Conservation (phyloP, 441 rosid species). For the Metrosideros polymorpha region DNA sequence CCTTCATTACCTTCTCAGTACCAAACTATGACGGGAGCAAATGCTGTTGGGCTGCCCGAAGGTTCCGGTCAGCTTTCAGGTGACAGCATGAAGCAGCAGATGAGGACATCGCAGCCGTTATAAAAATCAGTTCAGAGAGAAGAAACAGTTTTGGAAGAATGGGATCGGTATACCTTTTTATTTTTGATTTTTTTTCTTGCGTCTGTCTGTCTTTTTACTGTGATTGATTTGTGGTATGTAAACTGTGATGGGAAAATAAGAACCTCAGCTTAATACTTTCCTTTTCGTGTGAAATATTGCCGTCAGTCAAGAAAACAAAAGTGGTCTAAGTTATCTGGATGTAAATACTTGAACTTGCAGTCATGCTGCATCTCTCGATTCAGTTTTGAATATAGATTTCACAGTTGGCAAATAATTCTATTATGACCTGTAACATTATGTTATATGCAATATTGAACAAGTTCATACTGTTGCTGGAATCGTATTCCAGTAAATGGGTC, state of each 20-base stretch:
- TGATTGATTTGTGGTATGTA: background rate
- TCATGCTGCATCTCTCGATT: background rate
- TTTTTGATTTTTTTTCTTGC: background rate
- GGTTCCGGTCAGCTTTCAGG: constrained; percentile 41
- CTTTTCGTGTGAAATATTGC: background rate
- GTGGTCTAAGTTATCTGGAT: background rate
- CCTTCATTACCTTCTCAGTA: constrained; percentile 60
- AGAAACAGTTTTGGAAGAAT: constrained; percentile 33
- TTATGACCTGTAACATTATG: background rate
- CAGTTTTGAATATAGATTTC: background rate
- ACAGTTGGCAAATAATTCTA: background rate
- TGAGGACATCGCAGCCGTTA: constrained; percentile 66
- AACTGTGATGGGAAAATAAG: constrained; percentile 2
- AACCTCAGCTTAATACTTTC: background rate
- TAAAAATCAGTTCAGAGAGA: constrained; percentile 13
- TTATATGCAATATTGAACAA: background rate
- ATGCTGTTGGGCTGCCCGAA: constrained; percentile 50
- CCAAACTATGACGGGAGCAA: constrained; percentile 63
- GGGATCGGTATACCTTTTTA: constrained; percentile 12
- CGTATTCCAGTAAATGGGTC: background rate
- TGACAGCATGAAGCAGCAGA: constrained; percentile 65
- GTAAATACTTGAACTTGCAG: background rate
- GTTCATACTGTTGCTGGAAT: background rate
- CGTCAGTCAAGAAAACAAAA: background rate
- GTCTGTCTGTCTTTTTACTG: background rate